Conservation (phyloP, 148 eudicot genomes). For the Oxyria digyna region DNA sequence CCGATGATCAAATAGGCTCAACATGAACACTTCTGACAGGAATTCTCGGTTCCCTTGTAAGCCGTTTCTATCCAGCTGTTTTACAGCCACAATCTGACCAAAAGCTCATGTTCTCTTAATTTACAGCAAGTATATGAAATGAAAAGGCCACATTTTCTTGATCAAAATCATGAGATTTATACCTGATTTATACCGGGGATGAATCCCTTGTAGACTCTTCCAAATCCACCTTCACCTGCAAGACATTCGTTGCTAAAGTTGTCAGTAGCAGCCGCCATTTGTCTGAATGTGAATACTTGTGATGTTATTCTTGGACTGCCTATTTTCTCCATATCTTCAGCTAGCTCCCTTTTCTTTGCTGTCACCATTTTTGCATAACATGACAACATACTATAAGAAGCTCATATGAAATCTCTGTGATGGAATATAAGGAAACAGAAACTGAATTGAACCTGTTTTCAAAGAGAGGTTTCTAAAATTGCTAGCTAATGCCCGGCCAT, state of each 20-base stretch:
- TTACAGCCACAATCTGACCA: slow-evolving; percentile 68
- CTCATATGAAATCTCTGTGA: background rate
- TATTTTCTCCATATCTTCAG: slow-evolving; percentile 29
- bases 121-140: background rate
- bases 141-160: slow-evolving; percentile 1
- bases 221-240: slow-evolving; percentile 87
- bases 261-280: slow-evolving; percentile 67
- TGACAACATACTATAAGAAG: background rate
- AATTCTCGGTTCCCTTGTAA: slow-evolving; percentile 76
- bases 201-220: slow-evolving; percentile 79
- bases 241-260: slow-evolving; percentile 59
- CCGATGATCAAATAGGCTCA: slow-evolving; percentile 60
- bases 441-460: slow-evolving; percentile 17
- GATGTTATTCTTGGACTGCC: slow-evolving; percentile 33
- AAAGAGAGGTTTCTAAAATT: slow-evolving; percentile 37
- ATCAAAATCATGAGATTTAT: background rate
- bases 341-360: slow-evolving; percentile 39
- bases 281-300: slow-evolving; percentile 68
- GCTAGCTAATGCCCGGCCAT: slow-evolving; percentile 29
- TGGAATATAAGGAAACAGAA: background rate
- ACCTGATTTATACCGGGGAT: slow-evolving; percentile 47
- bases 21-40: slow-evolving; percentile 59
- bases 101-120: background rate
- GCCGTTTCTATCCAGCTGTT: slow-evolving; percentile 79
- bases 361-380: background rate